These are phyloP conservation scores for Cryptococcus amylolentus DNA, from an alignment of 1,284 basidiomycete species.

Conservation along the genomic window DNA sequence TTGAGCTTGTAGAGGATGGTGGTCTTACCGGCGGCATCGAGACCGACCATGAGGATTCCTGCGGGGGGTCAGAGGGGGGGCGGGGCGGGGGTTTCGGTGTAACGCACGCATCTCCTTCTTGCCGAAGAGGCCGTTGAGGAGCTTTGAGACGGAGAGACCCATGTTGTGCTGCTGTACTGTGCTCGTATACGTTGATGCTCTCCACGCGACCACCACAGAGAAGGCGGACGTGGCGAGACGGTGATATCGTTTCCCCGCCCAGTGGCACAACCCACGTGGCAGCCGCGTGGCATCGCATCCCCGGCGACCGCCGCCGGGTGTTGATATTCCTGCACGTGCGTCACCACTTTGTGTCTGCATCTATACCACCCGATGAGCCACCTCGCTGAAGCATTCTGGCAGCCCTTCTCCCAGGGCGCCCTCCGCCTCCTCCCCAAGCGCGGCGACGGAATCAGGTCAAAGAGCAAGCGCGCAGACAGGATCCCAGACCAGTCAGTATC, in stretches of 20 bases:
- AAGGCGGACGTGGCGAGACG: neutral
- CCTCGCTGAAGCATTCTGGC: slow-evolving; percentile 40
- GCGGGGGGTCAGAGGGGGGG: neutral
- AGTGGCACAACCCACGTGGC: no score
- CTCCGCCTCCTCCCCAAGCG: slow-evolving; percentile 38
- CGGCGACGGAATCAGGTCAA: slow-evolving; percentile 35
- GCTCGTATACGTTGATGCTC: no score
- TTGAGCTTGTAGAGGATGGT: slow-evolving; percentile 98
- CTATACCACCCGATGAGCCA: slow-evolving; percentile 13
- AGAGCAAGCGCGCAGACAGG: slow-evolving; percentile 44
- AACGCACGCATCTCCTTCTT: slow-evolving; percentile 96
- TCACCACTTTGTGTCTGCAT: no score
- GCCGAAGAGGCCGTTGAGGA: slow-evolving; percentile 86
- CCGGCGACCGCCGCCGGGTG: no score
- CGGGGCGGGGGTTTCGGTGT: neutral
- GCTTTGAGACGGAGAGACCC: slow-evolving; percentile 79
- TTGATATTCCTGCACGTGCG: no score
- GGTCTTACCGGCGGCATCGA: slow-evolving; percentile 95
- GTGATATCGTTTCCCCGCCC: neutral
- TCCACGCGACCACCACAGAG: neutral
- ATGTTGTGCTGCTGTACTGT: slow-evolving; percentile 55
- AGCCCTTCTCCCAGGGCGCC: slow-evolving; percentile 46
- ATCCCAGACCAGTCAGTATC: slow-evolving; percentile 43
- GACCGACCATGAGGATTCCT: slow-evolving; percentile 73
- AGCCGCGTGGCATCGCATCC: no score